These are phyloP conservation scores for Polytolypa hystricis DNA, from an alignment of 2,329 filamentous ascomycete genomes.

Conservation along the genomic window DNA sequence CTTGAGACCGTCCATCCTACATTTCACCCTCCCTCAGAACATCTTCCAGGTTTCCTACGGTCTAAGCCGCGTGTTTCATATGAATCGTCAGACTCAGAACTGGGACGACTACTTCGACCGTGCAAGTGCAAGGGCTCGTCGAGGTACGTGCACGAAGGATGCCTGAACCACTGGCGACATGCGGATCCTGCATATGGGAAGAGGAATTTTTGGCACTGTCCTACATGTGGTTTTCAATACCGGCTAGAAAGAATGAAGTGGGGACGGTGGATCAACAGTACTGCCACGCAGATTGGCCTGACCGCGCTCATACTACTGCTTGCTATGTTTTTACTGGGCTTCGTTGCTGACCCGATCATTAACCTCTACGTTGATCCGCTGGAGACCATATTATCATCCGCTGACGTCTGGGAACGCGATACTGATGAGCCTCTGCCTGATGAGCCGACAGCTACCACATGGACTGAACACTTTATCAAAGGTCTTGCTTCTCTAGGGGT, in stretches of 20 bases:
- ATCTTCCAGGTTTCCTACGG: constrained; percentile 46
- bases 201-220: constrained; percentile 76
- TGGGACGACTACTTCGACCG: constrained; percentile 72
- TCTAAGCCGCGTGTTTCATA: constrained; percentile 52
- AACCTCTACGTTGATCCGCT: constrained; percentile 75
- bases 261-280: constrained; percentile 59
- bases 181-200: constrained; percentile 53
- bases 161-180: constrained; percentile 71
- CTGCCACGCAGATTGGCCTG: constrained; percentile 54
- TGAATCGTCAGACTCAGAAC: constrained; percentile 59
- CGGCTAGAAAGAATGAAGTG: constrained; percentile 64
- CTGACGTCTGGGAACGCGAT: constrained; percentile 27
- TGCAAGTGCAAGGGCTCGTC: constrained; percentile 91
- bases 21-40: constrained; percentile 44
- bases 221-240: constrained; percentile 78
- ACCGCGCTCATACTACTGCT: constrained; percentile 61
- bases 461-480: constrained; percentile 77
- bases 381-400: constrained; percentile 45
- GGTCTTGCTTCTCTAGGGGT: constrained; percentile 83
- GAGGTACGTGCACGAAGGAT: constrained; percentile 88
- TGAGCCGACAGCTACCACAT: constrained; percentile 45
- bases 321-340: constrained; percentile 73
- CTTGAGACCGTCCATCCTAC: constrained; percentile 59
- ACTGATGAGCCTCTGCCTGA: constrained; percentile 30
- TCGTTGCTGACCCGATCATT: constrained; percentile 85